Evolutionary conservation across 495 filamentous ascomycete species (phyloP).

Genomic region (Clavariopsis aquatica): DNA sequence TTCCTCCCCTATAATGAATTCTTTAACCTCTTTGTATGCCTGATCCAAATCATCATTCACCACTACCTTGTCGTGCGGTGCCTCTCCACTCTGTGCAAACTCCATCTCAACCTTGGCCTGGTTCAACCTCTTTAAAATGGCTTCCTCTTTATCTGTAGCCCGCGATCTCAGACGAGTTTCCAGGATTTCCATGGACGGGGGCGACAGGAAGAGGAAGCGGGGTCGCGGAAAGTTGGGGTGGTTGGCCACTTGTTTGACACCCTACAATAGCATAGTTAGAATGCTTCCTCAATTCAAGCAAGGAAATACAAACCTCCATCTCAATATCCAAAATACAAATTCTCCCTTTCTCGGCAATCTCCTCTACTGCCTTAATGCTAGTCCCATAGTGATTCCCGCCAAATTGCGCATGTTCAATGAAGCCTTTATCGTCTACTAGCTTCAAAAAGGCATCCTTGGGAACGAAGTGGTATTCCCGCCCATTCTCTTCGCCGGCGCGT

Average conservation of each 20-base stretch:
- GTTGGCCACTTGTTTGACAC: constrained; percentile 88
- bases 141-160: constrained; percentile 80
- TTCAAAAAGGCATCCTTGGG: constrained; percentile 67
- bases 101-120: constrained; percentile 84
- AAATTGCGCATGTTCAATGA: constrained; percentile 88
- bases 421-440: constrained; percentile 68
- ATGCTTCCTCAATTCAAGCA: background rate
- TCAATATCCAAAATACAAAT: constrained; percentile 84
- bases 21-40: constrained; percentile 76
- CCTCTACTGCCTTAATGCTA: constrained; percentile 70
- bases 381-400: constrained; percentile 90
- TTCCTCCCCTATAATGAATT: constrained; percentile 48
- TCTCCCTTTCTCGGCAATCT: constrained; percentile 67
- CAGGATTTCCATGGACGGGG: constrained; percentile 72
- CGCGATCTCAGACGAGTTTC: constrained; percentile 77
- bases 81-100: constrained; percentile 65
- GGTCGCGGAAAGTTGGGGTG: constrained; percentile 67
- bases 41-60: constrained; percentile 87
- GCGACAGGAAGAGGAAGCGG: constrained; percentile 82
- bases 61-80: constrained; percentile 80
- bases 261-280: constrained; percentile 49
- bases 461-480: constrained; percentile 80
- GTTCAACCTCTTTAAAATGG: constrained; percentile 68
- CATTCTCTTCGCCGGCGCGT: constrained; percentile 72
- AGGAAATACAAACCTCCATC: constrained; percentile 66